Evolutionary conservation across 805 yeast species (phyloP), one percentile per base, ranked within the genome.

Genomic region (Yueomyces sp.): DNA sequence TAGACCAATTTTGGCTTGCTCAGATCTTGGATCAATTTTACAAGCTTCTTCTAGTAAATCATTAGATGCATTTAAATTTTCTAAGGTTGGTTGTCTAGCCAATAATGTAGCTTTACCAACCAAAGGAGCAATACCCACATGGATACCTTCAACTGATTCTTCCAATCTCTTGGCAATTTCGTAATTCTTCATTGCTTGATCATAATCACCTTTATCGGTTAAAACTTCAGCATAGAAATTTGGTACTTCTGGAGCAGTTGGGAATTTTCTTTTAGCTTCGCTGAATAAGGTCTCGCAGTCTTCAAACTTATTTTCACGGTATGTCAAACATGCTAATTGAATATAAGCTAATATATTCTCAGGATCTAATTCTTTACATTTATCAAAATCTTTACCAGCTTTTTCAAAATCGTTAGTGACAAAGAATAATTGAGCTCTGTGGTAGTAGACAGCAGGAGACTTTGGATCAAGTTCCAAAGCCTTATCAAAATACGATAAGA

Each of bases 221-320:
- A 90, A 72, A 42, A 90, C 81, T 69, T 92, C 98, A 58, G 97
- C 98, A 60, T 80, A 87, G 66, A 87, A 92, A 70, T 86, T 88
- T 68, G 92, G 94, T 54, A 87, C 82, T 64, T 86, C 96, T 44
- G 97, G 85, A 43, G 83, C 74, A 28, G 88, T 75, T 53, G 95
- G 88, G 76, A 85, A 85, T 62, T 73, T 73, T 62, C 72, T 69
- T 57, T 75, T 77, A 36, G 90, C 86, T 47, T 73, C 79, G 48
- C 74, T 72, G 66, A 86, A 86, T 46, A 73, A 66, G 50, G 73
- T 71, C 59, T 76, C 80, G 52, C 90, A 78, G 42, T 71, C 76
- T 36, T 67, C 72, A 43, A 69, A 62, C 39, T 61, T 58, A 39
- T 74, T 67, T 60, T 76, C 75, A 69, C 87, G 84, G 74, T 88